A percentile compares a stretch with the other conserved stretches of the same genome.
Conservation (phyloP, 768 basidiomycete genomes). For the Leucosporidium yakuticum region DNA sequence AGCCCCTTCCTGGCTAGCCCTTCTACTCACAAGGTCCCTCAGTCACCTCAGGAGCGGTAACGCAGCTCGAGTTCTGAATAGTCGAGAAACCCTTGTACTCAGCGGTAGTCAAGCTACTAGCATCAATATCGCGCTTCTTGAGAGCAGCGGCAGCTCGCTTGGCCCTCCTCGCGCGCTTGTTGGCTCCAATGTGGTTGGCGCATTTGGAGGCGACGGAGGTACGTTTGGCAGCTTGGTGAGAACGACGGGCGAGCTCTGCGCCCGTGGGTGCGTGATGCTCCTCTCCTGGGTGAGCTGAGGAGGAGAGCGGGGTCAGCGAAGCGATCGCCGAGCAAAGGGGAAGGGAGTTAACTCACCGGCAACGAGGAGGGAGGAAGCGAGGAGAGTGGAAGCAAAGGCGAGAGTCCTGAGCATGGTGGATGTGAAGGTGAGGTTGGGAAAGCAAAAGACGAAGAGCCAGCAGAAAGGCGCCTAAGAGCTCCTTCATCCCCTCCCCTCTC, state of each 20-base stretch:
- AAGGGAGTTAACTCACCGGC: no score
- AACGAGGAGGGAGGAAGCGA: no score
- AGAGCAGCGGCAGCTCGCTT: background rate
- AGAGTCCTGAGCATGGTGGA: no score
- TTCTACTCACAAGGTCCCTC: constrained; percentile 41
- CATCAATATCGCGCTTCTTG: constrained; percentile 12
- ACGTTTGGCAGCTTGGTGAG: background rate
- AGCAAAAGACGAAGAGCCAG: no score
- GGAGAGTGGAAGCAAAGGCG: no score
- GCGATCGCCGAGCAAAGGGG: no score
- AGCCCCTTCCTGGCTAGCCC: constrained; percentile 36
- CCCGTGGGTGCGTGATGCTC: background rate
- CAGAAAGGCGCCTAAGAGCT: no score
- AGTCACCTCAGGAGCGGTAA: constrained; percentile 33
- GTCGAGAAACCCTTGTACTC: constrained; percentile 2
- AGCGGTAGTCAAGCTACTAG: constrained; percentile 4
- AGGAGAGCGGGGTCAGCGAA: background rate
- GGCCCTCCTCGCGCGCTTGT: constrained; percentile 5
- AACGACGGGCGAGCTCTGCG: background rate
- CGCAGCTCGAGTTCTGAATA: constrained; percentile 18
- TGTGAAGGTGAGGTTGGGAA: no score
- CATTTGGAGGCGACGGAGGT: constrained; percentile 7
- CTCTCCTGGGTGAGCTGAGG: background rate
- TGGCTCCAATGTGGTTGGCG: background rate
- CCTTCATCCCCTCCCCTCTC: no score